Evolutionary conservation across 2,329 filamentous ascomycete species (phyloP).

Genomic region (Aureobasidium sp.): DNA sequence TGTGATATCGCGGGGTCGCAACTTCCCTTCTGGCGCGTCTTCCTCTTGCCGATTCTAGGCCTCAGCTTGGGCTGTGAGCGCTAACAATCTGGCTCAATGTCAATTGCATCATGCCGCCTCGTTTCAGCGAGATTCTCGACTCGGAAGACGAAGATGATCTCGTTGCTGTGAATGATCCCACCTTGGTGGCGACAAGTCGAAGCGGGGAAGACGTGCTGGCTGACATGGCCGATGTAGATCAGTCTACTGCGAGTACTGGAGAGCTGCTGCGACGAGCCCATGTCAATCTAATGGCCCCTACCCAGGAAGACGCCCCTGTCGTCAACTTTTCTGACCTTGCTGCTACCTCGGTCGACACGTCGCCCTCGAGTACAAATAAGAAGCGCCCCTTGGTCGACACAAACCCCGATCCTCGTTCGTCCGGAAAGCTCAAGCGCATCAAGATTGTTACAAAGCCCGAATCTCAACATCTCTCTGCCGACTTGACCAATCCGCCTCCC

Average conservation of each 20-base stretch:
- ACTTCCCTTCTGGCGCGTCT: not conserved
- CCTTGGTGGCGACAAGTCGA: not conserved
- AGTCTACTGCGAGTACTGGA: slow-evolving; percentile 1
- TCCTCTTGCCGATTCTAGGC: not conserved
- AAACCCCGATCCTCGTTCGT: not conserved
- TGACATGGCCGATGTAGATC: not conserved
- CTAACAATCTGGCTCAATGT: not conserved
- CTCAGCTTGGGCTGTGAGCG: not conserved
- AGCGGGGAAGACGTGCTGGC: not conserved
- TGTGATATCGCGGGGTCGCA: not conserved
- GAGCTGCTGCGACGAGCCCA: slow-evolving; percentile 8
- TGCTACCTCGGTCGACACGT: not conserved
- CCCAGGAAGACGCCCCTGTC: not conserved
- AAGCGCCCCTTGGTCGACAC: not conserved
- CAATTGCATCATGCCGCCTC: slow-evolving; percentile 3
- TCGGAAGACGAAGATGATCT: slow-evolving; percentile 15
- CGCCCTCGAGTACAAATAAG: not conserved
- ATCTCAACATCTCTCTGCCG: not conserved
- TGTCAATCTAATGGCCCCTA: slow-evolving; percentile 11
- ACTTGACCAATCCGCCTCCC: not conserved
- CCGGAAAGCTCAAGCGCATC: slow-evolving; percentile 15
- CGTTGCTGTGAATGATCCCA: not conserved
- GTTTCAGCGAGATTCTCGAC: slow-evolving; percentile 6
- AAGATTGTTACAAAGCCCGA: not conserved
- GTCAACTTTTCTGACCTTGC: slow-evolving; percentile 1